Evolutionary conservation across 1,284 basidiomycete species (phyloP).

Genomic region (Leccinum pachyderme): DNA sequence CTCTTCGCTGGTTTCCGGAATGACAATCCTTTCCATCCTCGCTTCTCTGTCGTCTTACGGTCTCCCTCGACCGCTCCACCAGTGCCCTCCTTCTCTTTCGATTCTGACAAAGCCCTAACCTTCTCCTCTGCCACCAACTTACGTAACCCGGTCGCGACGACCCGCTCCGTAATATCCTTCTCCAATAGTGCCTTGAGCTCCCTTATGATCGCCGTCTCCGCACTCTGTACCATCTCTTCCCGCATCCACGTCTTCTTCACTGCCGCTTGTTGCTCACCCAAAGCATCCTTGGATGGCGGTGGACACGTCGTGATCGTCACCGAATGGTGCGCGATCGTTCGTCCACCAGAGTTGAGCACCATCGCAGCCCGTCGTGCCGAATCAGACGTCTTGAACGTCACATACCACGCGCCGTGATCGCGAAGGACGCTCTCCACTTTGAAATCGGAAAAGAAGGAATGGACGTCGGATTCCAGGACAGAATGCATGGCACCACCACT

Average conservation of each 20-base stretch:
- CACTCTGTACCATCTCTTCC: constrained; percentile 59
- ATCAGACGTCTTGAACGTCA: constrained; percentile 61
- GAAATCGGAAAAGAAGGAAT: constrained; percentile 59
- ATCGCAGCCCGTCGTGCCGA: constrained; percentile 61
- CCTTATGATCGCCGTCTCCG: constrained; percentile 56
- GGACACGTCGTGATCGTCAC: constrained; percentile 57
- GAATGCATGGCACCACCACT: constrained; percentile 46
- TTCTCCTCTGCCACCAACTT: constrained; percentile 53
- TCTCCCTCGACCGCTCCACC: constrained; percentile 20
- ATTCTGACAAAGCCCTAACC: constrained; percentile 45
- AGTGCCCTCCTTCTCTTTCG: constrained; percentile 38
- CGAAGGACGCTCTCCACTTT: constrained; percentile 67
- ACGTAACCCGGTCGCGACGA: constrained; percentile 59
- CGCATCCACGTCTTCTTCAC: constrained; percentile 52
- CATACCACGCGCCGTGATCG: constrained; percentile 66
- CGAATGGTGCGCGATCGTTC: constrained; percentile 56
- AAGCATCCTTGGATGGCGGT: constrained; percentile 43
- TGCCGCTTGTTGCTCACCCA: constrained; percentile 39
- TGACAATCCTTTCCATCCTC: constrained; percentile 61
- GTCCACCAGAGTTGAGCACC: constrained; percentile 50
- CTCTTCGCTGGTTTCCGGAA: constrained; percentile 64
- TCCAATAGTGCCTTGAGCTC: constrained; percentile 63
- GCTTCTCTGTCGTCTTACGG: constrained; percentile 37
- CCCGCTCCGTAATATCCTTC: constrained; percentile 67
- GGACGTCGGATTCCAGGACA: constrained; percentile 64